phyloP scores from a whole-genome alignment of 345 rosid genomes.

The rapeseed (Brassica napus) region Da-Ae NC_063448.1:28946501-28947000 shows the following conservation, averaged over 20 bases:
- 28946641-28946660: not conserved
- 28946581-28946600: not conserved
- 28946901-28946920: not conserved
- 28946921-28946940: not conserved
- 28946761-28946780: not conserved
- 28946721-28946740: not conserved
- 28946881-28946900: not conserved
- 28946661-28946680: not conserved
- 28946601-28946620: not conserved
- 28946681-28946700: not conserved
- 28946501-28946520: not conserved
- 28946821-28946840: not conserved
- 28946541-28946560: not conserved
- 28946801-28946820: not conserved
- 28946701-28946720: not conserved
- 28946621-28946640: not conserved
- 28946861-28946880: not conserved
- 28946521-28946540: not conserved
- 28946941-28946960: not conserved
- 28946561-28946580: not conserved
- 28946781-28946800: not conserved
- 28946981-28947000: not conserved
- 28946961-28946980: not conserved
- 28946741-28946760: not conserved
- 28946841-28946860: not conserved